A percentile compares a stretch with the other conserved stretches of the same genome.
phyloP scores from a whole-genome alignment of 2,329 filamentous ascomycete genomes.

The Myrmaecium sp. region DNA sequence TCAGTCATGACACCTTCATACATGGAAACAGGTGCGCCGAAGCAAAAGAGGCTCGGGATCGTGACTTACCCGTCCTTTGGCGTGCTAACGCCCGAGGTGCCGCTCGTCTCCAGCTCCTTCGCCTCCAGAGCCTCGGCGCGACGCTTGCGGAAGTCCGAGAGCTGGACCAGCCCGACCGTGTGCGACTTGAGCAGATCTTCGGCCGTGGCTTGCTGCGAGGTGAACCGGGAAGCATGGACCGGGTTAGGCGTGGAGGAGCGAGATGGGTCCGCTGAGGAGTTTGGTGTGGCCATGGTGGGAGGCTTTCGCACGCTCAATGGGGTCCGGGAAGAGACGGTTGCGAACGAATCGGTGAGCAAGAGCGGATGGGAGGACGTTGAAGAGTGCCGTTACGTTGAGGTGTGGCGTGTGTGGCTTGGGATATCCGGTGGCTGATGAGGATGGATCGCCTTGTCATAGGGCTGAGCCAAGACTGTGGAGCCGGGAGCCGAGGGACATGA shows the following conservation, averaged over 20 bases:
- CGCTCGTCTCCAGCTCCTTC: constrained; percentile 56
- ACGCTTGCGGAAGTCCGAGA: constrained; percentile 90
- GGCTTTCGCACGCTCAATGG: too few relatives aligned
- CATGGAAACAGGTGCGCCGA: not conserved
- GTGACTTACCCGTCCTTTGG: constrained; percentile 46
- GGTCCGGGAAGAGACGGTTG: too few relatives aligned
- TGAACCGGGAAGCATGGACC: constrained; percentile 43
- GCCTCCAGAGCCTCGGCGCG: constrained; percentile 87
- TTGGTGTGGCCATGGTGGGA: constrained; percentile 7
- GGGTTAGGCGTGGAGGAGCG: constrained; percentile 28
- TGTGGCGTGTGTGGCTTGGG: too few relatives aligned
- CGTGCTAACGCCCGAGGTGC: constrained; percentile 33
- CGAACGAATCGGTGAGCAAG: too few relatives aligned
- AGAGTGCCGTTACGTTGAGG: too few relatives aligned
- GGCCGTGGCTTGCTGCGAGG: constrained; percentile 56
- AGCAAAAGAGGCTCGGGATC: too few relatives aligned
- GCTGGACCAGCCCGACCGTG: constrained; percentile 78
- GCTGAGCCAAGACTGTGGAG: too few relatives aligned
- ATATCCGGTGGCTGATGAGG: too few relatives aligned
- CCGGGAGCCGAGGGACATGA: too few relatives aligned
- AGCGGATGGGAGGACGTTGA: too few relatives aligned
- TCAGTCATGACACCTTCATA: constrained; percentile 25
- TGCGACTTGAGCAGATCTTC: constrained; percentile 70
- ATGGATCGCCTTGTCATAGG: too few relatives aligned
- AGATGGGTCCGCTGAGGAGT: constrained; percentile 10